Evolutionary conservation across 106 monocot genomes (phyloP).

Genomic region (Vanilla planifolia): DNA sequence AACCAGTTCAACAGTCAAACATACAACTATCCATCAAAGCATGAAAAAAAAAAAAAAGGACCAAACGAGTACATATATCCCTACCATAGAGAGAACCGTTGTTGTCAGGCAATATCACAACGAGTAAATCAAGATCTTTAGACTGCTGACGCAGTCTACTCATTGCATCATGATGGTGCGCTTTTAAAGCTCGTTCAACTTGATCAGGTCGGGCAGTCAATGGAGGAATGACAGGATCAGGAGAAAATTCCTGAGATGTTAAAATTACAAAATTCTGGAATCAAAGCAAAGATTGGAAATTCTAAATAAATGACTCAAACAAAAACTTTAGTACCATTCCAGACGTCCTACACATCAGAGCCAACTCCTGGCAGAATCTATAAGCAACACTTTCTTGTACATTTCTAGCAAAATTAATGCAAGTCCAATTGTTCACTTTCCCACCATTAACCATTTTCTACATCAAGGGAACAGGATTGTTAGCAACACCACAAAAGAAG

Average conservation of each 20-base stretch:
- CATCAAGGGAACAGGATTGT: background rate
- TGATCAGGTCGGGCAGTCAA: conserved; percentile 36
- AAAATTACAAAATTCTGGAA: background rate
- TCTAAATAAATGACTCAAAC: background rate
- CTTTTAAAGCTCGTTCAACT: conserved; percentile 49
- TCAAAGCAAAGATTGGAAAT: background rate
- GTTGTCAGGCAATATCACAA: conserved; percentile 61
- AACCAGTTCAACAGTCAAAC: background rate
- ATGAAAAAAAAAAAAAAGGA: background rate
- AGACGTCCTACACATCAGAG: conserved; percentile 41
- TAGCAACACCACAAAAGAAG: no score
- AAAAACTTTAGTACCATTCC: conserved; percentile 35
- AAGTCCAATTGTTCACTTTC: conserved; percentile 44
- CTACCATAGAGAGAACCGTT: conserved; percentile 78
- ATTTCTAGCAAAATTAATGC: conserved; percentile 49
- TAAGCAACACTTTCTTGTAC: conserved; percentile 32
- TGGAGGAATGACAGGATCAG: conserved; percentile 36
- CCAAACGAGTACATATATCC: background rate
- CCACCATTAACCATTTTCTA: conserved; percentile 74
- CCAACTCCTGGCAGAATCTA: conserved; percentile 42
- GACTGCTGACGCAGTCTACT: conserved; percentile 21
- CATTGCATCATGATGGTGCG: conserved; percentile 43
- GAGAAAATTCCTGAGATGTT: conserved; percentile 36
- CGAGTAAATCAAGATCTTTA: conserved; percentile 52
- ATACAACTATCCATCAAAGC: background rate